Base-by-base conservation (phyloP, 2,329 filamentous ascomycete genomes). In the Rhinocladiella mackenziei region DNA sequence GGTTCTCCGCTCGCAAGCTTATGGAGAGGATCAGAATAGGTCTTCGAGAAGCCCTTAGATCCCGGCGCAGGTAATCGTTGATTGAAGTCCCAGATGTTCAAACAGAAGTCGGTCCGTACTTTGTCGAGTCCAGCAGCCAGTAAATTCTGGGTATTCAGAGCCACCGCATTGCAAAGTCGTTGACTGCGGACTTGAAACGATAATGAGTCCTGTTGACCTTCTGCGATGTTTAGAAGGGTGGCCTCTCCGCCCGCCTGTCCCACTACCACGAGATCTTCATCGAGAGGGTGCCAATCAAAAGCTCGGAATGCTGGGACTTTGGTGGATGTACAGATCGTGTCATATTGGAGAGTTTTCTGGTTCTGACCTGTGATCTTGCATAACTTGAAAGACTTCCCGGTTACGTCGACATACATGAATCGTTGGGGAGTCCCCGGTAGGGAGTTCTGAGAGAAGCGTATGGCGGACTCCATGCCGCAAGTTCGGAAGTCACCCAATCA, bases 61-160 rank as follows among this genome's bases (percentile, higher is more conserved):
- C 46, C 64, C 59, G 57, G 63, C 51, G 43, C 64, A 51, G 53
- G 61, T 46, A 67, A 65, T 33, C 66, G 64, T 56, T 67, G 71
- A 49, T 73, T 75, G 35, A 80, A 69, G 63, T 83, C 78, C 69
- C 79, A 83, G 25, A 83, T 74, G 54, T 81, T 81, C 50, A 83
- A 62, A 55, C 78, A 81, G 43, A 78, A 76, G 62, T 83, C 80
- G 37, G 80, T 81, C 7, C 80, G 71, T 30, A 80, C 77, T 51
- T 77, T 72, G 57, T 83, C 80, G 40, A 83, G 62, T 2, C 78
- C 80, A 3, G 78, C 76, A 2, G 80, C 80, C 34, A 83, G 65
- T 43, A 78, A 67, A 20, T 76, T 75, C 51, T 70, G 65, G 25
- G 69, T 65, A 54, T 72, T 80, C 56, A 83, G 77, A 2, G 78